Evolutionary conservation across 768 basidiomycete species (phyloP).

Genomic region (Trametes punicea): DNA sequence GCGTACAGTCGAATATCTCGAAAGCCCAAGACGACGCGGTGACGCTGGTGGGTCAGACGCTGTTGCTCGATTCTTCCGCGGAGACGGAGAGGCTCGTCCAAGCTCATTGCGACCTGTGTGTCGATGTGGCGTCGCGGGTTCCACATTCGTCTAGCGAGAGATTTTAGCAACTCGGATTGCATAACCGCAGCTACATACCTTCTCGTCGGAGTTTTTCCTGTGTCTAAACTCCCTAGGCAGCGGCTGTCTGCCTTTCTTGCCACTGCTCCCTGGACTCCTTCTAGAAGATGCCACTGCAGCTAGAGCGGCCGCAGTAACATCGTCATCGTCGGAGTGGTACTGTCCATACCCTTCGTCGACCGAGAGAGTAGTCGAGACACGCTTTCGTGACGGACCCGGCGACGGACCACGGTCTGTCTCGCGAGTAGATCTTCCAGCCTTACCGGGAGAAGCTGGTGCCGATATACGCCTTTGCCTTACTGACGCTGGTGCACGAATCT

Average conservation of each 20-base stretch:
- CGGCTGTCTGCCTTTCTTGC: conserved; percentile 44
- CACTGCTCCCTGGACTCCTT: conserved; percentile 41
- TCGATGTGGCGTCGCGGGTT: conserved; percentile 27
- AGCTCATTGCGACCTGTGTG: conserved; percentile 11
- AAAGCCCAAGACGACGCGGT: conserved; percentile 31
- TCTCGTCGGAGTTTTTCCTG: conserved; percentile 38
- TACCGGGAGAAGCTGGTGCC: conserved; percentile 45
- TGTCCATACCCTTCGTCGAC: conserved; percentile 19
- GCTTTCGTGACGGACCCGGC: conserved; percentile 42
- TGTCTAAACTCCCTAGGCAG: conserved; percentile 49
- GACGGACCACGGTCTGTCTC: conserved; percentile 32
- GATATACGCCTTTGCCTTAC: conserved; percentile 46
- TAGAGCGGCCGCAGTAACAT: conserved; percentile 55
- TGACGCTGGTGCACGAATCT: conserved; percentile 22
- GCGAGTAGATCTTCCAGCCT: conserved; percentile 21
- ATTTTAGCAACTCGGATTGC: not conserved
- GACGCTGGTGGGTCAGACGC: conserved; percentile 20
- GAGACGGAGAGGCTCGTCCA: conserved; percentile 23
- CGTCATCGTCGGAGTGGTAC: conserved; percentile 30
- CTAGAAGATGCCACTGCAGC: conserved; percentile 58
- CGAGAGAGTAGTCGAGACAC: conserved; percentile 37
- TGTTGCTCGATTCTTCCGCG: conserved; percentile 14
- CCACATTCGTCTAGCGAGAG: conserved; percentile 2
- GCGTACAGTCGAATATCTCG: conserved; percentile 45
- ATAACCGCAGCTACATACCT: conserved; percentile 32